These are phyloP conservation scores for Ananas comosus DNA, from an alignment of 176 grass and related monocot genomes.

Conservation along the genomic window DNA sequence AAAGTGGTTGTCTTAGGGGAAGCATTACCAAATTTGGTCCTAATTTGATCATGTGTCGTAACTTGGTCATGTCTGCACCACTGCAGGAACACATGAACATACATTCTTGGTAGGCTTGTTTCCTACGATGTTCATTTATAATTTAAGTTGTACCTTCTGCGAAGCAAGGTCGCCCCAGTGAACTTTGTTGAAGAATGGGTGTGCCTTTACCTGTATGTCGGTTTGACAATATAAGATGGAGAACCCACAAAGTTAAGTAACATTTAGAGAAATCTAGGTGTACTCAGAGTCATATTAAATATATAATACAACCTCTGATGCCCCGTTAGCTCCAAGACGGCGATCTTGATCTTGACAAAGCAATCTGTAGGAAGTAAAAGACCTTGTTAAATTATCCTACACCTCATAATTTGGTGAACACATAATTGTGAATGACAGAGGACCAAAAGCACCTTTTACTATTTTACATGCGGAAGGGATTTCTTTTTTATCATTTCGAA, in stretches of 20 bases:
- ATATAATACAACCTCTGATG: conserved; percentile 28
- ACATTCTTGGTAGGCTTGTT: not conserved
- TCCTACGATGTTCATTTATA: not conserved
- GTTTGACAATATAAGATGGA: conserved; percentile 1
- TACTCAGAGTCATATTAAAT: conserved; percentile 4
- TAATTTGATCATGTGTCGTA: not conserved
- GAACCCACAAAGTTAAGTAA: not conserved
- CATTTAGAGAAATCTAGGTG: not conserved
- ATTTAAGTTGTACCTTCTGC: conserved; percentile 24
- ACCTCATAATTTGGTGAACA: not conserved
- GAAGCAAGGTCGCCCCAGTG: conserved; percentile 26
- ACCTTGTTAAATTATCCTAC: not conserved
- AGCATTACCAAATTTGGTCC: not conserved
- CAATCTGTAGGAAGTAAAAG: conserved; percentile 16
- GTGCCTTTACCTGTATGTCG: conserved; percentile 35
- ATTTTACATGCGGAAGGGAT: no score
- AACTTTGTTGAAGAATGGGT: conserved; percentile 28
- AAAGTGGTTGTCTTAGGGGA: not conserved
- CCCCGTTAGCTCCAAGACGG: conserved; percentile 29
- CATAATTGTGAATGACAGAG: not conserved
- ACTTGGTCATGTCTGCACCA: not conserved
- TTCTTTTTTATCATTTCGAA: no score
- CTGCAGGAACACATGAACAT: not conserved
- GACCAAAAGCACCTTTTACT: no score
- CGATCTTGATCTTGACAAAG: conserved; percentile 28